Evolutionary conservation across 192 early-diverging fungal genomes (phyloP).

Genomic region (Coemansia sp.): DNA sequence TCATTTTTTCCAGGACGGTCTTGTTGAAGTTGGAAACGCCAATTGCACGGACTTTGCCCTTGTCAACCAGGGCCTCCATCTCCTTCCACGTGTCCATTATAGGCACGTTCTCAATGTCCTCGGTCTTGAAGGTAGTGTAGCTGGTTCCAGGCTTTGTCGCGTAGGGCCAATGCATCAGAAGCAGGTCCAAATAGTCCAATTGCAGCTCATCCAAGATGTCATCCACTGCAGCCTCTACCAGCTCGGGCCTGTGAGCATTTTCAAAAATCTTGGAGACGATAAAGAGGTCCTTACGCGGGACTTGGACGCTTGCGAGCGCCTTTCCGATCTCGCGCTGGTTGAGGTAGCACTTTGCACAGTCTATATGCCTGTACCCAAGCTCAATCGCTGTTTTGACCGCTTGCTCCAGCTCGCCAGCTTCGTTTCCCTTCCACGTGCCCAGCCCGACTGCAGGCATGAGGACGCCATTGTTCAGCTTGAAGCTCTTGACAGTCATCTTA

Average conservation of each 20-base stretch:
- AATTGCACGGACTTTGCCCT: constrained; percentile 72
- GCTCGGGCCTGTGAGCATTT: constrained; percentile 61
- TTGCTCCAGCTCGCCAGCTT: constrained; percentile 53
- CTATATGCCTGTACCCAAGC: constrained; percentile 73
- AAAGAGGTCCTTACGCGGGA: constrained; percentile 76
- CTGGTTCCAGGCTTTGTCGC: constrained; percentile 56
- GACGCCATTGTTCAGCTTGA: constrained; percentile 66
- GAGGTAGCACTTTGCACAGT: constrained; percentile 65
- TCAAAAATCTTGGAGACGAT: constrained; percentile 80
- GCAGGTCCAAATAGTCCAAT: constrained; percentile 77
- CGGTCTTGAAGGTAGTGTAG: constrained; percentile 23
- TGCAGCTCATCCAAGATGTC: constrained; percentile 67
- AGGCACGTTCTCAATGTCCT: constrained; percentile 53
- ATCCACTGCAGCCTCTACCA: constrained; percentile 62
- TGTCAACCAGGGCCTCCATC: constrained; percentile 75
- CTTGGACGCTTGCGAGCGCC: constrained; percentile 60
- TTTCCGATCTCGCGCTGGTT: constrained; percentile 82
- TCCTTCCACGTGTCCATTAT: constrained; percentile 76
- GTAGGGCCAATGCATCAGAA: constrained; percentile 84
- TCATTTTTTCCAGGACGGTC: constrained; percentile 63
- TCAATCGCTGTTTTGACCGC: constrained; percentile 66
- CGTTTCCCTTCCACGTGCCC: constrained; percentile 64
- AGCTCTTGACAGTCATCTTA: constrained; percentile 29
- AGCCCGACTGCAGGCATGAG: constrained; percentile 65
- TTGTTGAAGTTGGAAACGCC: constrained; percentile 85